Evolutionary conservation across 345 rosid species (phyloP).

Genomic region (Zanthoxylum bungeanum): DNA sequence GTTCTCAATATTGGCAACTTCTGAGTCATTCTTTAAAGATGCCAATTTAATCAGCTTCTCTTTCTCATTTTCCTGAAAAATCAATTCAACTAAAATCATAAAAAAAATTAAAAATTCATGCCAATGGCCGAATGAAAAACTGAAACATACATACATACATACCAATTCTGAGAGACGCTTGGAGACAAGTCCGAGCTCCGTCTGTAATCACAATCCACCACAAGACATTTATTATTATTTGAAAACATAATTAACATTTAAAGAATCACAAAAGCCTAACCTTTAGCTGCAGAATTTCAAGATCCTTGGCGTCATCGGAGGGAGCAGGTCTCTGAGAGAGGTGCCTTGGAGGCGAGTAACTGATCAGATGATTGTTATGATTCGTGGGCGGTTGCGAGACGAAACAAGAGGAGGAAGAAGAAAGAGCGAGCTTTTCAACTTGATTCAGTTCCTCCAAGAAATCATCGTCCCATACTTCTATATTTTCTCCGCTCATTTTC

Average conservation of each 20-base stretch:
- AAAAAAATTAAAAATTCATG: background rate
- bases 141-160: too few species aligned
- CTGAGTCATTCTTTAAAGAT: constrained; percentile 19
- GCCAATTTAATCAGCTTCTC: constrained; percentile 21
- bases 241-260: too few species aligned
- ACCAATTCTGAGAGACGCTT: constrained; percentile 44
- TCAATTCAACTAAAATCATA: too few species aligned
- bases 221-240: background rate
- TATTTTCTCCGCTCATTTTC: constrained; percentile 30
- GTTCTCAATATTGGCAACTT: constrained; percentile 12
- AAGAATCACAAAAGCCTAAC: constrained; percentile 28
- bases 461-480: constrained; percentile 62
- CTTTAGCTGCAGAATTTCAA: constrained; percentile 65
- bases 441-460: constrained; percentile 42
- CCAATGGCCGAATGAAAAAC: too few species aligned
- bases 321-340: constrained; percentile 54
- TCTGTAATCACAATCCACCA: constrained; percentile 38
- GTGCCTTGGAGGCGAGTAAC: constrained; percentile 77
- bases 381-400: constrained; percentile 12
- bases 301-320: constrained; percentile 35
- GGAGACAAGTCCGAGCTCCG: constrained; percentile 53
- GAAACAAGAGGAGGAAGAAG: constrained; percentile 17
- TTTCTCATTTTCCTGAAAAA: constrained; percentile 49
- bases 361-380: constrained; percentile 5
- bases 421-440: constrained; percentile 37